Base-by-base conservation (phyloP, 371 early-diverging fungal genomes). In the Saksenaea oblongispora region DNA sequence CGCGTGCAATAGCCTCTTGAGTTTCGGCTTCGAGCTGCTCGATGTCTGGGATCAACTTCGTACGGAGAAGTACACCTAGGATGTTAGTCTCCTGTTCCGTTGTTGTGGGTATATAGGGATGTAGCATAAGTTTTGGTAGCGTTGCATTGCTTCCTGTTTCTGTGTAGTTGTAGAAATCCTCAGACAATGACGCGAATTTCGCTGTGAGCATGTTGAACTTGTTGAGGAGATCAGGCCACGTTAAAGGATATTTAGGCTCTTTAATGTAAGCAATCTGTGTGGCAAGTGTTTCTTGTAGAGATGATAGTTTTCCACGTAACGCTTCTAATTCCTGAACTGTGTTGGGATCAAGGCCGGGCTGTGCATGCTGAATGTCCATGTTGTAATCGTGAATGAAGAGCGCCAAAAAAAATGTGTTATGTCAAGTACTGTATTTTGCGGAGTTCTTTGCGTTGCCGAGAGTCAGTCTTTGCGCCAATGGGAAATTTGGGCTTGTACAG, bases 171-270 rank as follows among this genome's bases (percentile, higher is more conserved):
- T 82, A 76, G 39, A 82, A 87, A 62, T 69, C 84, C 67, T 75
- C 85, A 61, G 79, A 79, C 41, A 74, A 72, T 11, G 69, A 79
- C 34, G 74, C 82, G 67, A 84, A 88, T 55, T 83, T 84, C 26
- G 87, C 87, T 2, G 86, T 87, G 34, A 88, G 66, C 72, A 86
- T 85, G 66, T 88, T 88, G 79, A 88, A 88, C 69, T 88, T 88
- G 77, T 85, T 88, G 34, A 88, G 71, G 17, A 88, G 71, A 67
- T 84, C 84, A 0, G 84, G 84, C 84, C 84, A 80, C 1, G 73
- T 78, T 37, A 79, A 76, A 0, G 74, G 76, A 51, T 71, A 79
- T 59, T 79, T 75, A 2, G 81, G 80, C 54, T 79, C 79, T 56
- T 76, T 79, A 7, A 80, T 54, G 53, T 77, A 80, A 3, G 76